Evolutionary conservation across 805 yeast species (phyloP), one percentile per base, ranked within the genome.

Genomic region (Kazachstania bromeliacearum): DNA sequence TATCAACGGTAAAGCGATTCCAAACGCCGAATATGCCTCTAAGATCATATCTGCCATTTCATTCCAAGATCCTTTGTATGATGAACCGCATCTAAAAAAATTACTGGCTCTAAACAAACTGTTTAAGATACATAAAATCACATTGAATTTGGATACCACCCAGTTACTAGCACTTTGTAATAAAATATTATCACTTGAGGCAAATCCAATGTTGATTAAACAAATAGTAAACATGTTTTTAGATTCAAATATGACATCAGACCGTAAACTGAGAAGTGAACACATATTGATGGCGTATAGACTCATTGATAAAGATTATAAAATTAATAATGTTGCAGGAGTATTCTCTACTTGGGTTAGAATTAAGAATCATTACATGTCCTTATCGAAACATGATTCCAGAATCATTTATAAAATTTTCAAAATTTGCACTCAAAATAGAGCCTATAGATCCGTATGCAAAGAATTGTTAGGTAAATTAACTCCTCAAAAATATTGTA

Each of bases 311-410:
- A 37, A 33, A 10, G 56, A 54, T 35, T 51, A 34, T 35, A 34
- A 36, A 27, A 35, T 32, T 0, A 42, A 41, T 31, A 55, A 55
- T 38, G 45, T 48, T 4, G 48, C 57, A 4, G 58, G 59, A 5
- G 46, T 53, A 1, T 42, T 35, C 18, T 27, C 32, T n/a, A 41
- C 47, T 3, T 55, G 60, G 60, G 22, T 36, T 2, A 37, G 36
- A 26, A 47, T 53, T 5, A 42, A 46, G 28, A 33, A 45, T 27
- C 27, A 35, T 20, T 47, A 46, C 32, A 21, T 31, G 2, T 38
- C 47, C 2, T 7, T 53, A 4, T 18, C 35, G 4, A 36, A 40
- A 3, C 56, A 53, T 36, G 59, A 53, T 35, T 44, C 57, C 4
- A 40, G 51, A 32, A 51, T 53, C 4, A 16, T 55, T 6, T 47